Conservation (phyloP, 176 grass and related monocot genomes). For the Neostapfia colusana region DNA sequence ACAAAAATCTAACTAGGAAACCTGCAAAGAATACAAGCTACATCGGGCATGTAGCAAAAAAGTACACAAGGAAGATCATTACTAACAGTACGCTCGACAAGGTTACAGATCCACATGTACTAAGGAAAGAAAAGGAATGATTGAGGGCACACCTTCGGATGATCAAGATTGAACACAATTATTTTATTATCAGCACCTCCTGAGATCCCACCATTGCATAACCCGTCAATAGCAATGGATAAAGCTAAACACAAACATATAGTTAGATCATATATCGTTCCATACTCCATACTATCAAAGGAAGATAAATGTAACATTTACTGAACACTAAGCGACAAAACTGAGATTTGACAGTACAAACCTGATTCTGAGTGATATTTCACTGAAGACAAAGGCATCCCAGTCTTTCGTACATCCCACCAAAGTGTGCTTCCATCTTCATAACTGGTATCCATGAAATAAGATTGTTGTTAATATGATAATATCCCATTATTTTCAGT, state of each 20-base stretch:
- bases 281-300: conserved; percentile 14
- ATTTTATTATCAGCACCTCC: conserved; percentile 91
- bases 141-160: conserved; percentile 54
- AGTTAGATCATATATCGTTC: conserved; percentile 31
- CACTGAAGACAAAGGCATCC: conserved; percentile 57
- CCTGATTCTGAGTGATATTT: conserved; percentile 95
- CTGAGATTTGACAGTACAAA: conserved; percentile 22
- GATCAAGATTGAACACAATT: conserved; percentile 69
- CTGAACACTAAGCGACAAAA: neutral
- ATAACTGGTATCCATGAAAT: conserved; percentile 58
- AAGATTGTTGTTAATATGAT: conserved; percentile 8
- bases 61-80: neutral
- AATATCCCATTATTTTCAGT: neutral
- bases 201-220: conserved; percentile 83
- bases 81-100: neutral
- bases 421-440: conserved; percentile 98
- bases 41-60: neutral
- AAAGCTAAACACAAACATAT: conserved; percentile 65
- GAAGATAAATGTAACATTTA: conserved; percentile 24
- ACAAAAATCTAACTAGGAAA: conserved; percentile 18
- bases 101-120: conserved; percentile 13
- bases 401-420: conserved; percentile 89
- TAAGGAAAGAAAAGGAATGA: conserved; percentile 5
- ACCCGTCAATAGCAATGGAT: conserved; percentile 79
- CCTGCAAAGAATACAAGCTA: neutral